These are phyloP conservation scores for Pseudoscleropodium purum DNA, from an alignment of 225 moss, liverwort and hornwort species.

Conservation along the genomic window DNA sequence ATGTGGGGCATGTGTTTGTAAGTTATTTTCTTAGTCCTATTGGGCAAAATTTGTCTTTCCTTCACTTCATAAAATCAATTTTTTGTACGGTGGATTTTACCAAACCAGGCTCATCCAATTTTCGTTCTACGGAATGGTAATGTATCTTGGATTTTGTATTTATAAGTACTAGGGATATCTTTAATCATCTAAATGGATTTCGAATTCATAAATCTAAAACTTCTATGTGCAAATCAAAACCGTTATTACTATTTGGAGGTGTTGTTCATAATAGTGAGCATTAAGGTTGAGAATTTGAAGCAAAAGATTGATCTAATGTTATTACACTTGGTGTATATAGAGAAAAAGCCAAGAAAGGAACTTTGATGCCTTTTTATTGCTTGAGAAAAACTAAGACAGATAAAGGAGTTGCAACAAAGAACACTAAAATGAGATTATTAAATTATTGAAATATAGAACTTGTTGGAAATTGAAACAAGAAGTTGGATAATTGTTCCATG, in stretches of 20 bases:
- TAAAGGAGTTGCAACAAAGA: neutral
- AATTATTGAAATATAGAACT: neutral
- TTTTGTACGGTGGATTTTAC: neutral
- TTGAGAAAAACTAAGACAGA: neutral
- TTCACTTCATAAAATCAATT: neutral
- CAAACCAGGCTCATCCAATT: neutral
- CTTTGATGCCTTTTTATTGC: neutral
- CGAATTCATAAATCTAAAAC: neutral
- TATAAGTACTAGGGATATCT: neutral
- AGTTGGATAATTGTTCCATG: neutral
- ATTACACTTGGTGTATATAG: neutral
- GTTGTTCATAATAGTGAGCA: neutral
- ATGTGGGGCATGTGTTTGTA: slow-evolving; percentile 17
- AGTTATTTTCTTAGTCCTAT: slow-evolving; percentile 11
- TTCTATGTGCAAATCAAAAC: neutral
- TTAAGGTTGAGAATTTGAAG: neutral
- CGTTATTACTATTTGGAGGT: neutral
- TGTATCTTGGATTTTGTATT: neutral
- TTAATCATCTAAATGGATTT: neutral
- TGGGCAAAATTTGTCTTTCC: slow-evolving; percentile 14
- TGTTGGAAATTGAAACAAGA: neutral
- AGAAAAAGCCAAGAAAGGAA: neutral
- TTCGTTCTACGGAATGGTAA: too few relatives aligned
- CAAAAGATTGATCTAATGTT: neutral
- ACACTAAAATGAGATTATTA: neutral